Evolutionary conservation across 768 basidiomycete genomes (phyloP).

Genomic region (Hebeloma cylindrosporum): DNA sequence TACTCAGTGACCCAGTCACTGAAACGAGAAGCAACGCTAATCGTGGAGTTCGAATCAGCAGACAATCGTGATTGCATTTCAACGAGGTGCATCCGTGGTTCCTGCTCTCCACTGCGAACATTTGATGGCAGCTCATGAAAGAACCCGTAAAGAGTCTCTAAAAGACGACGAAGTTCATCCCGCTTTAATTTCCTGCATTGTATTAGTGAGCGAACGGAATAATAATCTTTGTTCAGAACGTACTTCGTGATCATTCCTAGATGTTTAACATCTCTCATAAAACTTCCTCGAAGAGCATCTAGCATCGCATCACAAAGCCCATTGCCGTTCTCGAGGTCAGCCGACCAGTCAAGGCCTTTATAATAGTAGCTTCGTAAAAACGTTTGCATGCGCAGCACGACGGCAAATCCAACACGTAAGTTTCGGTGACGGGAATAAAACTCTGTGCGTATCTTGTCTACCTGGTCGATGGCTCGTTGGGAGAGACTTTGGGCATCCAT

Average conservation of each 20-base stretch:
- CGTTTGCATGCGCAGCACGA: conserved; percentile 43
- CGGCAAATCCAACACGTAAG: conserved; percentile 47
- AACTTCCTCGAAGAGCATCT: conserved; percentile 43
- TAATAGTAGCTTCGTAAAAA: conserved; percentile 46
- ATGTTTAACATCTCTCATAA: conserved; percentile 42
- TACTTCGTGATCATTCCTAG: conserved; percentile 52
- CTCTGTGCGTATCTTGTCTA: conserved; percentile 37
- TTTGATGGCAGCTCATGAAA: conserved; percentile 18
- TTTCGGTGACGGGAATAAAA: conserved; percentile 16
- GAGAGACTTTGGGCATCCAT: conserved; percentile 21
- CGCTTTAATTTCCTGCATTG: conserved; percentile 38
- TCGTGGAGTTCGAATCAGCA: conserved; percentile 7
- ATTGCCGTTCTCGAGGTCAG: conserved; percentile 17
- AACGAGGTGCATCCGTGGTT: conserved; percentile 21
- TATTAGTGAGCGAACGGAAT: not conserved
- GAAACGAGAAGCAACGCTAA: conserved; percentile 29
- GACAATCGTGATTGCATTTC: conserved; percentile 20
- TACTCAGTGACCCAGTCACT: conserved; percentile 53
- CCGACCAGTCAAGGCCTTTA: conserved; percentile 35
- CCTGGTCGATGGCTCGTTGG: conserved; percentile 28
- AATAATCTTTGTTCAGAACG: conserved; percentile 15
- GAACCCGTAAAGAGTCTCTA: conserved; percentile 37
- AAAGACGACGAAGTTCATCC: conserved; percentile 33
- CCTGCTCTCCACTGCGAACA: conserved; percentile 35
- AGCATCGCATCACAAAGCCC: conserved; percentile 42